phyloP scores from a whole-genome alignment of 2,329 filamentous ascomycete genomes.

The Trichoderma koningiopsis region DNA sequence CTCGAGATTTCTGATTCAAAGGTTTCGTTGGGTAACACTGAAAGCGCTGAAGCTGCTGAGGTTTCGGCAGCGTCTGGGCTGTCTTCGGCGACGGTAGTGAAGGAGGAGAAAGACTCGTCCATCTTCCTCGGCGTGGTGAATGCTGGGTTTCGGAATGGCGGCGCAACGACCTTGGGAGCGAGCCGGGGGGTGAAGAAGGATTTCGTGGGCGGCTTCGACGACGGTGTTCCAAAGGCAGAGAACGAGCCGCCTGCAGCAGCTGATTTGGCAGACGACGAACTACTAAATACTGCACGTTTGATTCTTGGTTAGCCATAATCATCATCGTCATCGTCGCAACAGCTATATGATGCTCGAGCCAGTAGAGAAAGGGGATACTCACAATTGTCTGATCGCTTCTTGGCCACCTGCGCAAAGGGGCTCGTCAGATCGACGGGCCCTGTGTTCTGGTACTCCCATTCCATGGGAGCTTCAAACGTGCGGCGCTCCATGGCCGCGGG shows the following conservation, averaged over 20 bases:
- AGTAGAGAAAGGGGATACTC: slow-evolving; percentile 30
- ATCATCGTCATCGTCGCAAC: background rate
- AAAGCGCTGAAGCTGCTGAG: slow-evolving; percentile 59
- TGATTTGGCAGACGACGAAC: slow-evolving; percentile 41
- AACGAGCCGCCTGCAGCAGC: slow-evolving; percentile 41
- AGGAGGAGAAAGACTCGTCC: slow-evolving; percentile 58
- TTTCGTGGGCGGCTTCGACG: slow-evolving; percentile 48
- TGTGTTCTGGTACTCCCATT: slow-evolving; percentile 63
- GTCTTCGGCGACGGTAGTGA: slow-evolving; percentile 37
- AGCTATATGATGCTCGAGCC: background rate
- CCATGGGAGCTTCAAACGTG: slow-evolving; percentile 64
- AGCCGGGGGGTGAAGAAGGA: slow-evolving; percentile 51
- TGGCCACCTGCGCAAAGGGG: slow-evolving; percentile 60
- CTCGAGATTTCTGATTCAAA: slow-evolving; percentile 53
- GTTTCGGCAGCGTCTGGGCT: background rate
- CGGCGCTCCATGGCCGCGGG: slow-evolving; percentile 52
- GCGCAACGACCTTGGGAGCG: slow-evolving; percentile 46
- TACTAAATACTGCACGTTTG: slow-evolving; percentile 39
- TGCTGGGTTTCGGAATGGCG: slow-evolving; percentile 63
- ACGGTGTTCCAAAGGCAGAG: slow-evolving; percentile 42
- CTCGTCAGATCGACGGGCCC: slow-evolving; percentile 63
- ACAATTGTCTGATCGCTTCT: slow-evolving; percentile 47
- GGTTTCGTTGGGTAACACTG: slow-evolving; percentile 55
- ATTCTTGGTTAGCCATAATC: slow-evolving; percentile 3
- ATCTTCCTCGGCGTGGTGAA: slow-evolving; percentile 65